These are phyloP conservation scores for Komagataella kurtzmanii DNA, from an alignment of 805 yeast genomes.

Conservation along the genomic window DNA sequence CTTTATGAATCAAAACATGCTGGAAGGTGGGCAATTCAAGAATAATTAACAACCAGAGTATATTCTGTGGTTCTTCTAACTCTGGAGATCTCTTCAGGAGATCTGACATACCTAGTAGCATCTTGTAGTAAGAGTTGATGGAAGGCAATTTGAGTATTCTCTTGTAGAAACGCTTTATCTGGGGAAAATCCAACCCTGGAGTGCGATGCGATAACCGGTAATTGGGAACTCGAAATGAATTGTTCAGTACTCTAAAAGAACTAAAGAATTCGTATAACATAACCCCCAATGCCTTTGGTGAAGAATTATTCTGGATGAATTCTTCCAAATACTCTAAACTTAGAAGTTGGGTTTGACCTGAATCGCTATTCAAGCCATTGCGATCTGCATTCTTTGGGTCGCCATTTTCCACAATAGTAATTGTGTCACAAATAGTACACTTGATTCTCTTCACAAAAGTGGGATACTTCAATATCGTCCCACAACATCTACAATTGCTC, in stretches of 20 bases:
- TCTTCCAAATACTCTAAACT: conserved; percentile 13
- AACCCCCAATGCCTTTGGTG: conserved; percentile 36
- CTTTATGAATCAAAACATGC: conserved; percentile 25
- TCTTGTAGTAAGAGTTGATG: conserved; percentile 40
- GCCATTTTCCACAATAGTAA: background rate
- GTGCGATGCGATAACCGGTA: conserved; percentile 18
- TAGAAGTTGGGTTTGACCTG: conserved; percentile 6
- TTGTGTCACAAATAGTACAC: conserved; percentile 52
- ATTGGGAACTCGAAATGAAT: conserved; percentile 32
- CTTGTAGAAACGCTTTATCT: conserved; percentile 31
- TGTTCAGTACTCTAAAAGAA: conserved; percentile 31
- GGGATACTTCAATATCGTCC: conserved; percentile 26
- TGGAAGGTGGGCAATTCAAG: conserved; percentile 56
- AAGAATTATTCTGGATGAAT: conserved; percentile 3
- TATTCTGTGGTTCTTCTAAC: conserved; percentile 24
- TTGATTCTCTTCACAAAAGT: conserved; percentile 25
- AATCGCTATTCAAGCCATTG: background rate
- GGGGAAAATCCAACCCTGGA: conserved; percentile 36
- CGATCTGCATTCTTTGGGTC: conserved; percentile 4
- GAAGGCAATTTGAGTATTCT: conserved; percentile 40
- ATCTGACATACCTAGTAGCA: conserved; percentile 37
- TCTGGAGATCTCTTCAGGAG: conserved; percentile 37
- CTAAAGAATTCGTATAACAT: conserved; percentile 34
- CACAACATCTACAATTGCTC: conserved; percentile 32
- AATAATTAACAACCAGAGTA: conserved; percentile 50